Evolutionary conservation across 768 basidiomycete genomes (phyloP).

Genomic region (Hydnum rufescens): DNA sequence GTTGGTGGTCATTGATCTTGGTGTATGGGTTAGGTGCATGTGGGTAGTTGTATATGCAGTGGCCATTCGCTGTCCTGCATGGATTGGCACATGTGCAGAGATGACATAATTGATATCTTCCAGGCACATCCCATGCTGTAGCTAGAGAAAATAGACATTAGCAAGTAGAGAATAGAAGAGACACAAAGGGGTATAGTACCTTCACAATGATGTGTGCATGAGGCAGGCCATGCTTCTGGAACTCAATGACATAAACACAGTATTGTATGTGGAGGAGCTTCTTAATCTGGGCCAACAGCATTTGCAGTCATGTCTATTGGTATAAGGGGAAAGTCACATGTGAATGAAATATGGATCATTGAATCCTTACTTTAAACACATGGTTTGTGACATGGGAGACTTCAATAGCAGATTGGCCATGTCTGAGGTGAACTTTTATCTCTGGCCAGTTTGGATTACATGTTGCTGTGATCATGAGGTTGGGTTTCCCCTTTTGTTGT

Average conservation of each 20-base stretch:
- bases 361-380: constrained; percentile 19
- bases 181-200: constrained; percentile 21
- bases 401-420: constrained; percentile 22
- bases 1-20: constrained; percentile 15
- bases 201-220: constrained; percentile 34
- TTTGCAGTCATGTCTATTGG: background rate
- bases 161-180: constrained; percentile 23
- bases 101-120: constrained; percentile 18
- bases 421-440: constrained; percentile 21
- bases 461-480: constrained; percentile 35
- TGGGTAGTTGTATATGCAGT: constrained; percentile 9
- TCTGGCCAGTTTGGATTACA: constrained; percentile 33
- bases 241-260: constrained; percentile 34
- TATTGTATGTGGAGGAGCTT: constrained; percentile 25
- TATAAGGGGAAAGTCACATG: background rate
- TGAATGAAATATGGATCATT: background rate
- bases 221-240: constrained; percentile 36
- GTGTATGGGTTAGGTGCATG: constrained; percentile 13
- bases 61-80: constrained; percentile 7
- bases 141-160: constrained; percentile 14
- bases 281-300: constrained; percentile 15
- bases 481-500: constrained; percentile 19
- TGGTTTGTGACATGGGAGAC: constrained; percentile 20
- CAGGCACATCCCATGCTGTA: constrained; percentile 12
- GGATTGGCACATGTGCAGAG: constrained; percentile 19